Conservation (phyloP, 2,329 filamentous ascomycete genomes). For the Exophiala dermatitidis region DNA sequence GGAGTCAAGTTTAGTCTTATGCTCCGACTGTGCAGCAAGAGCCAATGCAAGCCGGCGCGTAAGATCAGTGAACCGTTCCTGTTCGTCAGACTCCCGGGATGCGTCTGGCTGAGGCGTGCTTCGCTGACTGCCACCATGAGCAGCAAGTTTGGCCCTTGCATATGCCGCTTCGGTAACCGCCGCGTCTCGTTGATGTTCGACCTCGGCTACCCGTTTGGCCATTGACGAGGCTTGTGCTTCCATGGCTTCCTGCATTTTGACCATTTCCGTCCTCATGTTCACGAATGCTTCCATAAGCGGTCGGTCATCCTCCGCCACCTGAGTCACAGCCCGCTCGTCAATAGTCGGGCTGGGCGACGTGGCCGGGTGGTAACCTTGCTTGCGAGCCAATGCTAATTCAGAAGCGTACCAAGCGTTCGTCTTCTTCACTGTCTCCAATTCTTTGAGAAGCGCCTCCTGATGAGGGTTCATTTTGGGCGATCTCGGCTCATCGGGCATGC, state of each 20-base stretch:
- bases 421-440: slow-evolving; percentile 75
- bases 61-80: slow-evolving; percentile 65
- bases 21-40: slow-evolving; percentile 68
- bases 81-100: slow-evolving; percentile 53
- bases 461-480: slow-evolving; percentile 41
- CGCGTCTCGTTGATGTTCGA: slow-evolving; percentile 87
- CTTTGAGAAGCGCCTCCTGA: slow-evolving; percentile 65
- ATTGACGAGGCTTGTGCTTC: slow-evolving; percentile 81
- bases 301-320: slow-evolving; percentile 84
- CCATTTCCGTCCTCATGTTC: slow-evolving; percentile 80
- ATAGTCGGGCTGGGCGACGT: slow-evolving; percentile 63
- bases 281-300: slow-evolving; percentile 87
- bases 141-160: slow-evolving; percentile 84
- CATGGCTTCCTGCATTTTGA: slow-evolving; percentile 81
- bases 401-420: slow-evolving; percentile 96
- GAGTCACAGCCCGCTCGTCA: slow-evolving; percentile 68
- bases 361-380: slow-evolving; percentile 75
- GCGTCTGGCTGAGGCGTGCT: slow-evolving; percentile 54
- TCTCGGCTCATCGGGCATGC: slow-evolving; percentile 38
- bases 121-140: slow-evolving; percentile 52
- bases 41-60: slow-evolving; percentile 75
- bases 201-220: slow-evolving; percentile 82
- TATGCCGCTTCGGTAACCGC: slow-evolving; percentile 95
- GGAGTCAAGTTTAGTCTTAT: slow-evolving; percentile 68
- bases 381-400: slow-evolving; percentile 82